These are phyloP conservation scores for Inga leiocalycina DNA, from an alignment of 306 rosid genomes.

Conservation along the genomic window DNA sequence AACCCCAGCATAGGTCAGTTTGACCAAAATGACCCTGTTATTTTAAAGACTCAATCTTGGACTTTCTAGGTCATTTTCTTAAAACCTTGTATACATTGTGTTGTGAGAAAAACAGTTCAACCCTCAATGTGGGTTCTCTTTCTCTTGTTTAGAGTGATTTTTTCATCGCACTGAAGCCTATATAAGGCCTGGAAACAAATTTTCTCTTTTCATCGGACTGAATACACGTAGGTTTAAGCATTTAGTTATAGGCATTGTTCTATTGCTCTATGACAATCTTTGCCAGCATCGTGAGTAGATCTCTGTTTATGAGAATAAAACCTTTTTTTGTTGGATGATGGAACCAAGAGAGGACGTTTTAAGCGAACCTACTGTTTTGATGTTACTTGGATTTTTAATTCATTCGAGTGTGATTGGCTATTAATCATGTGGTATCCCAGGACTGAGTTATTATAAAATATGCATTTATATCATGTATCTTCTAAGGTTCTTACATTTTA, in stretches of 20 bases:
- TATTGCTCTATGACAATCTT: neutral
- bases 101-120: neutral
- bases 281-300: neutral
- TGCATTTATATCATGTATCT: neutral
- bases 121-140: neutral
- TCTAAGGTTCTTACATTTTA: neutral
- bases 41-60: neutral
- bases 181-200: neutral
- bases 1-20: neutral
- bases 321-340: neutral
- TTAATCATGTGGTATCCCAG: neutral
- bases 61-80: neutral
- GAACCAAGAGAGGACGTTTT: neutral
- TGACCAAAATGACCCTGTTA: neutral
- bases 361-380: neutral
- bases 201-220: neutral
- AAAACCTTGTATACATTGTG: neutral
- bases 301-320: neutral
- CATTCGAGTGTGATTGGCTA: constrained; percentile 5
- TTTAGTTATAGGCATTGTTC: neutral
- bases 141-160: neutral
- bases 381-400: neutral
- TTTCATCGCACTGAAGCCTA: neutral
- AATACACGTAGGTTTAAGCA: neutral
- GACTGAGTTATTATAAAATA: constrained; percentile 5